Conservation (phyloP, 495 filamentous ascomycete species). For the Penicillium waksmanii region DNA sequence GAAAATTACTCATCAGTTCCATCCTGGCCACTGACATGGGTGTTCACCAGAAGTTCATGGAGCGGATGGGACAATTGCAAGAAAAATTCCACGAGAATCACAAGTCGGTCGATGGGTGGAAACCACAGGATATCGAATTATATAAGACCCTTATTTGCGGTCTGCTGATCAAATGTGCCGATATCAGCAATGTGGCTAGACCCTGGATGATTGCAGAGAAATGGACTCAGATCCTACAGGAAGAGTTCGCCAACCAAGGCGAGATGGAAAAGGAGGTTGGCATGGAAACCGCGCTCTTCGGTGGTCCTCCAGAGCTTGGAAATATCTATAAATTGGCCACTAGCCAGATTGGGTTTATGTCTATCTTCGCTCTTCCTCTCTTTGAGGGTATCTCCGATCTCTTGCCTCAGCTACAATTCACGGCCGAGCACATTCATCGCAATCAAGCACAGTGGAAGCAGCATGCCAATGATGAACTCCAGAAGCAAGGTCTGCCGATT, state of each 20-base stretch:
- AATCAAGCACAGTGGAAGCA: conserved; percentile 77
- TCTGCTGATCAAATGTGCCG: conserved; percentile 94
- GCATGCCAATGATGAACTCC: conserved; percentile 59
- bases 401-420: conserved; percentile 80
- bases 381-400: conserved; percentile 86
- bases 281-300: conserved; percentile 84
- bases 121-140: conserved; percentile 67
- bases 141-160: conserved; percentile 81
- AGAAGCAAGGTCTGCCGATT: conserved; percentile 32
- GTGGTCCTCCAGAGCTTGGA: conserved; percentile 79
- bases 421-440: conserved; percentile 72
- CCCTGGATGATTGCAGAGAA: conserved; percentile 77
- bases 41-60: conserved; percentile 94
- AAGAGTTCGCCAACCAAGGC: conserved; percentile 92
- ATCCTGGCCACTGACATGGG: conserved; percentile 98
- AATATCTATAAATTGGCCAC: conserved; percentile 79
- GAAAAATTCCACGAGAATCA: conserved; percentile 68
- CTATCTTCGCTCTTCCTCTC: conserved; percentile 86
- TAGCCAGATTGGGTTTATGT: conserved; percentile 94
- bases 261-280: conserved; percentile 86
- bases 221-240: conserved; percentile 90
- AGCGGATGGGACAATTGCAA: conserved; percentile 74
- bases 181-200: conserved; percentile 97
- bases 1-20: conserved; percentile 89
- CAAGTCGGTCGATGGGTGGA: conserved; percentile 67